Evolutionary conservation across 2,329 filamentous ascomycete genomes (phyloP).

Genomic region (Chaetomiaceae sp.): DNA sequence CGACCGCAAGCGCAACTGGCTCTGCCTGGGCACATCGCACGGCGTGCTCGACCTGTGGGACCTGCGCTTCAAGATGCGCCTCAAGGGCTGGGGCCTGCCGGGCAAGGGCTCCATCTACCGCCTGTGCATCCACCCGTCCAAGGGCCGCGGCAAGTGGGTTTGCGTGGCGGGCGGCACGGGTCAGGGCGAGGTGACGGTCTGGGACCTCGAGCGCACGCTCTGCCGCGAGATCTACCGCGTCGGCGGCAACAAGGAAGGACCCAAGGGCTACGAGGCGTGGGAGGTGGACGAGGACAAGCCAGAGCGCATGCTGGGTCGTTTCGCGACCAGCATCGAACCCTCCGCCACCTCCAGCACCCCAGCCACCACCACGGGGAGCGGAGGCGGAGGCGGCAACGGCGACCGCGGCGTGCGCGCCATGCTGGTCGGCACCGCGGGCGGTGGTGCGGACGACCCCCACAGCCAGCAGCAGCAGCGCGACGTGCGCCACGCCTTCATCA

Average conservation of each 20-base stretch:
- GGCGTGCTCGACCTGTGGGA: conserved; percentile 95
- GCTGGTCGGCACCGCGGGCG: conserved; percentile 52
- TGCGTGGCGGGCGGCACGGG: conserved; percentile 84
- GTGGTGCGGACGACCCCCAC: conserved; percentile 26
- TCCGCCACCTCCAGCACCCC: conserved; percentile 45
- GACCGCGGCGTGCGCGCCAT: conserved; percentile 71
- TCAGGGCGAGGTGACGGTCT: conserved; percentile 84
- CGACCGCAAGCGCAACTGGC: conserved; percentile 80
- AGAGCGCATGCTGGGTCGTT: conserved; percentile 79
- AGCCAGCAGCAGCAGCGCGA: conserved; percentile 45
- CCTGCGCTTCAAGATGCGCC: conserved; percentile 80
- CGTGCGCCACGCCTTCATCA: conserved; percentile 71
- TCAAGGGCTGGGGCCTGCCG: conserved; percentile 83
- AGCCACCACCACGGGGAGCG: too few species aligned
- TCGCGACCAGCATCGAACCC: conserved; percentile 67
- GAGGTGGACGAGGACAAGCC: conserved; percentile 84
- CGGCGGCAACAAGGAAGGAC: conserved; percentile 52
- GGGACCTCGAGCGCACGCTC: conserved; percentile 86
- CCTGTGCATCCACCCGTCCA: conserved; percentile 70
- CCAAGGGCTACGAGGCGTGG: conserved; percentile 72
- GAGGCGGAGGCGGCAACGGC: too few species aligned
- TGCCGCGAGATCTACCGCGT: conserved; percentile 85
- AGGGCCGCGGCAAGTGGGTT: conserved; percentile 74
- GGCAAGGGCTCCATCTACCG: conserved; percentile 75
- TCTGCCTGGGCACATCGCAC: conserved; percentile 85